These are phyloP conservation scores for Chytriomyces sp. DNA, from an alignment of 192 early-diverging fungal genomes.

Conservation along the genomic window DNA sequence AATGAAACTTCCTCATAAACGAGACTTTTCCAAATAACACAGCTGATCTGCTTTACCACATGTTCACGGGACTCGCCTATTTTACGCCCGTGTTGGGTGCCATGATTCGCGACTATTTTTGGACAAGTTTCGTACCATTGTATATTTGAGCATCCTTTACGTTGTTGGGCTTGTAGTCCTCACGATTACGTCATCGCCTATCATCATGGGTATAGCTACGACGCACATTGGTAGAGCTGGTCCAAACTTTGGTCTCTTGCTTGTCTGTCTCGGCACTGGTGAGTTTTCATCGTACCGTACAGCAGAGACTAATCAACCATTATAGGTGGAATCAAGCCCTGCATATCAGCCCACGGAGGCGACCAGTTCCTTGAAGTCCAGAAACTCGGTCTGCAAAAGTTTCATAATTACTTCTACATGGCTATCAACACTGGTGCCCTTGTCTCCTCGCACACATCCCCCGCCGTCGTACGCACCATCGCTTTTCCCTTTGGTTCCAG, in stretches of 20 bases:
- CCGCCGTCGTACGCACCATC: too few relatives aligned
- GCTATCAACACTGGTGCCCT: conserved; percentile 65
- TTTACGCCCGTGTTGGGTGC: conserved; percentile 64
- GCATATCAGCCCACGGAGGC: conserved; percentile 57
- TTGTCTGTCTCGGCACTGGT: conserved; percentile 64
- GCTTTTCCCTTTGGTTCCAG: too few relatives aligned
- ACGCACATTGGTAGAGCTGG: conserved; percentile 20
- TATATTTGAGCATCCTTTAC: conserved; percentile 48
- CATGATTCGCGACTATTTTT: conserved; percentile 61
- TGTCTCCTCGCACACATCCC: conserved; percentile 53
- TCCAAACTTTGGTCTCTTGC: conserved; percentile 36
- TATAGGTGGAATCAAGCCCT: conserved; percentile 72
- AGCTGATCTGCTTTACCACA: conserved; percentile 41
- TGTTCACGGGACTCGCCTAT: conserved; percentile 57
- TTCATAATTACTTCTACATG: conserved; percentile 56
- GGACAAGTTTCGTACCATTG: conserved; percentile 64
- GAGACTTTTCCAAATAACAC: too few relatives aligned
- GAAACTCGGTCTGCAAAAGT: conserved; percentile 46
- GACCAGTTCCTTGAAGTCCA: conserved; percentile 59
- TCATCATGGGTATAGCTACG: conserved; percentile 33
- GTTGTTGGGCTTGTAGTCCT: conserved; percentile 53
- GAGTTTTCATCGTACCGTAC: too few relatives aligned
- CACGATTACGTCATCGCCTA: conserved; percentile 48
- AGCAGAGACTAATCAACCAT: too few relatives aligned
- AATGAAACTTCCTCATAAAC: too few relatives aligned